Base-by-base conservation (phyloP, 2,329 filamentous ascomycete species). In the Trichoderma sp. region DNA sequence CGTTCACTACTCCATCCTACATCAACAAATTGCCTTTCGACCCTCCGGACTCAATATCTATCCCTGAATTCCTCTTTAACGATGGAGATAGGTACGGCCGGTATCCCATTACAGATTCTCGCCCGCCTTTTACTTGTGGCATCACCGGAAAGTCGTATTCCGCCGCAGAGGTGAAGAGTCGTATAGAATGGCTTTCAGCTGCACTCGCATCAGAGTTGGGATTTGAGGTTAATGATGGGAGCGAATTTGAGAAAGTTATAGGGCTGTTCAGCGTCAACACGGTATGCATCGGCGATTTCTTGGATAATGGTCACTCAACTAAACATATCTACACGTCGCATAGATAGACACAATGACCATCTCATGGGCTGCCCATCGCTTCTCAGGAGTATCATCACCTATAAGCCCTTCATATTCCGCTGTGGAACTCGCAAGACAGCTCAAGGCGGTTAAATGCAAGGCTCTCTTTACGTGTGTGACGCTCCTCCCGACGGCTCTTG, bases 241-340 rank as follows among this genome's bases (percentile, higher is more conserved):
- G 88, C 0, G 91, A 93, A 77, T 94, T 91, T 89, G 92, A 95
- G 75, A 95, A 94, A 81, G 90, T 93, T 23, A 81, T 92, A 57
- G 90, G 85, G 4, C 84, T 94, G 47, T 95, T 92, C 81, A 90
- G 89, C 26, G 79, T 93, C 73, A 96, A 95, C 77, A 91, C 92
- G 43, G 80, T 84, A 74, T 73, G 78, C 9, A 12, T 4, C 17
- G 28, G 2, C 3, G 2, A 13, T 6, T 63, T 2, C 9, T 43
- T 58, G 17, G 12, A 2, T 13, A 20, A 15, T 32, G 5, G 2
- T 65, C n/a, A 9, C n/a, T 28, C 6, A n/a, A 20, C 30, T 63
- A 8, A 55, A 47, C 17, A 8, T 15, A 23, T 26, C 17, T 20
- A 36, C 12, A 4, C 26, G 17, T 32, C 23, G 26, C 82, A 92